A percentile compares a stretch with the other conserved stretches of the same genome.
Conservation (phyloP, 768 basidiomycete species). For the Trametes elegans region DNA sequence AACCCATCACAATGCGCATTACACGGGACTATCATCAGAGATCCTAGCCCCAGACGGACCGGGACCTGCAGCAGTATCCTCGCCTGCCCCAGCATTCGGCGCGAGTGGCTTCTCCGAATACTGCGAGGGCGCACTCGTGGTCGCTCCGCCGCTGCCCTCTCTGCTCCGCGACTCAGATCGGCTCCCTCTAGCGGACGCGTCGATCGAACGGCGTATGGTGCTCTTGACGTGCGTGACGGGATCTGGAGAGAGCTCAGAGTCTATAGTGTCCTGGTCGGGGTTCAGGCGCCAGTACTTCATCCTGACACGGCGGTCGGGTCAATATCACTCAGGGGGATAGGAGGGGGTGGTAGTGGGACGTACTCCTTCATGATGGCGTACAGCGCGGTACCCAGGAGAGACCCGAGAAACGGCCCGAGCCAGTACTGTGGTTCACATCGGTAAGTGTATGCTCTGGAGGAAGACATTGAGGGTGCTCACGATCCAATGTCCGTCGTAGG, state of each 20-base stretch:
- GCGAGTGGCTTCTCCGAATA: slow-evolving; percentile 1
- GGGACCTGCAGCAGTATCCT: not conserved
- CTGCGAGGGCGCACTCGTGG: not conserved
- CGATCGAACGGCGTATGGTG: slow-evolving; percentile 4
- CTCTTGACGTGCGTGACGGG: slow-evolving; percentile 26
- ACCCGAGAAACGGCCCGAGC: slow-evolving; percentile 69
- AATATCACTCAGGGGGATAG: not conserved
- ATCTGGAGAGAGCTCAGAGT: slow-evolving; percentile 42
- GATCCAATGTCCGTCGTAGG: slow-evolving; percentile 54
- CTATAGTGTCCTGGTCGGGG: slow-evolving; percentile 43
- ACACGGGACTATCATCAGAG: slow-evolving; percentile 23
- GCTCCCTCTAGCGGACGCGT: slow-evolving; percentile 1
- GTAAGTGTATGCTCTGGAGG: not conserved
- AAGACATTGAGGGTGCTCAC: slow-evolving; percentile 36
- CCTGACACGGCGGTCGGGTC: slow-evolving; percentile 31
- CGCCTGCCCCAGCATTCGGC: not conserved
- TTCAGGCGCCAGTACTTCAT: slow-evolving; percentile 55
- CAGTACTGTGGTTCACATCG: slow-evolving; percentile 47
- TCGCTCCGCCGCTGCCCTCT: not conserved
- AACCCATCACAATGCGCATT: too few relatives aligned
- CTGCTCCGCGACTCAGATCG: not conserved
- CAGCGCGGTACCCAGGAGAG: slow-evolving; percentile 55
- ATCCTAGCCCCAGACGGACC: too few relatives aligned
- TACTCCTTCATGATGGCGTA: slow-evolving; percentile 57
- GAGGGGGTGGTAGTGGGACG: slow-evolving; percentile 16